These are phyloP conservation scores for Trichoderma polysporum DNA, from an alignment of 2,329 filamentous ascomycete species.

Conservation along the genomic window DNA sequence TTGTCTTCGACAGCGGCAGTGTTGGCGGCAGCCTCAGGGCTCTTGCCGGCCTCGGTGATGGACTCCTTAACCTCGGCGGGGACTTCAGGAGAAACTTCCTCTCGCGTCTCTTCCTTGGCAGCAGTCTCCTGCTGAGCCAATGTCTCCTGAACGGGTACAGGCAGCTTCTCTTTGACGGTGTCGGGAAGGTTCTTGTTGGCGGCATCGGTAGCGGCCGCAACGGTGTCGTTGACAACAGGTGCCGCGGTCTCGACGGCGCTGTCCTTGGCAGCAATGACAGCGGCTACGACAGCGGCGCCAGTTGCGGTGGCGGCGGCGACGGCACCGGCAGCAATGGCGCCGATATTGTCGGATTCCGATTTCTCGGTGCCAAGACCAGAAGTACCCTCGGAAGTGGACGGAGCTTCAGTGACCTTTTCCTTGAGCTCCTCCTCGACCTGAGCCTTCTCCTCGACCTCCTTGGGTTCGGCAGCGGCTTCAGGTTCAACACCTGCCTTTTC, in stretches of 20 bases:
- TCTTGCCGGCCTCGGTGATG: slow-evolving; percentile 55
- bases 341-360: slow-evolving; percentile 42
- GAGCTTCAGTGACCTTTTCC: slow-evolving; percentile 62
- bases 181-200: slow-evolving; percentile 53
- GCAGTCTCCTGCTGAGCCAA: slow-evolving; percentile 39
- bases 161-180: slow-evolving; percentile 51
- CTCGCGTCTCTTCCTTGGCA: slow-evolving; percentile 42
- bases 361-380: slow-evolving; percentile 54
- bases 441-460: slow-evolving; percentile 70
- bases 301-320: slow-evolving; percentile 36
- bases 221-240: slow-evolving; percentile 38
- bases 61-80: slow-evolving; percentile 59
- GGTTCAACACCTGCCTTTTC: slow-evolving; percentile 61
- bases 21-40: slow-evolving; percentile 70
- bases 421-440: slow-evolving; percentile 70
- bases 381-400: slow-evolving; percentile 57
- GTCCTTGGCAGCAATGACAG: slow-evolving; percentile 35
- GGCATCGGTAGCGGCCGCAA: slow-evolving; percentile 39
- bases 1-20: slow-evolving; percentile 71
- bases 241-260: slow-evolving; percentile 40
- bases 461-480: slow-evolving; percentile 66
- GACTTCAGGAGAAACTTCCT: slow-evolving; percentile 51
- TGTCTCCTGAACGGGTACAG: slow-evolving; percentile 49
- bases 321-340: slow-evolving; percentile 39
- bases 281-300: slow-evolving; percentile 32